Conservation (phyloP, 192 early-diverging fungal genomes). For the Linnemannia schmuckeri region DNA sequence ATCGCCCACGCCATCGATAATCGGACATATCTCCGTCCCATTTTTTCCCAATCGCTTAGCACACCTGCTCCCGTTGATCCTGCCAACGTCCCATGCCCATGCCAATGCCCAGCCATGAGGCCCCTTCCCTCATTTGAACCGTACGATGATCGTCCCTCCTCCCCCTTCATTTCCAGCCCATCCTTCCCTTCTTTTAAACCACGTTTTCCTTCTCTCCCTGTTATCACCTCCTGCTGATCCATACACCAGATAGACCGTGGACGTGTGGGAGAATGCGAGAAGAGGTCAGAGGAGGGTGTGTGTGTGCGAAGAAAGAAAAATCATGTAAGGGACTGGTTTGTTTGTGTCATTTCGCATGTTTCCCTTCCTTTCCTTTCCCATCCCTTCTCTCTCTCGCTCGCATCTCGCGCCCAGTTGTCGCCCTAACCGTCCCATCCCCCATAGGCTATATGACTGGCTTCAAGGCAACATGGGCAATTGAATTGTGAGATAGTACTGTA, state of each 20-base stretch:
- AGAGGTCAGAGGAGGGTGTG: too few species aligned
- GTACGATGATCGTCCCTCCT: background rate
- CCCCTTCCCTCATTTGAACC: background rate
- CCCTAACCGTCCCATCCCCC: too few species aligned
- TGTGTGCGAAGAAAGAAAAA: too few species aligned
- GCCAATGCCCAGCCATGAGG: background rate
- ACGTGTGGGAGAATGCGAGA: background rate
- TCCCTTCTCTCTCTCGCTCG: too few species aligned
- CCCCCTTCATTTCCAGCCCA: background rate
- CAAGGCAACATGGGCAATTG: too few species aligned
- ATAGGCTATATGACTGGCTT: too few species aligned
- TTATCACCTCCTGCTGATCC: background rate
- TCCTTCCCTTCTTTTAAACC: too few species aligned
- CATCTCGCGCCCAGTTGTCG: too few species aligned
- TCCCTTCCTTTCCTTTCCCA: too few species aligned
- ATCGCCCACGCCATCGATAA: background rate
- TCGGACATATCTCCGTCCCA: constrained; percentile 1
- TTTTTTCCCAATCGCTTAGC: background rate
- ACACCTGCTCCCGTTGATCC: background rate
- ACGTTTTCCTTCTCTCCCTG: background rate
- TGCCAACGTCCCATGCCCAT: background rate
- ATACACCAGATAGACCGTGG: constrained; percentile 1
- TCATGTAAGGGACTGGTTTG: too few species aligned
- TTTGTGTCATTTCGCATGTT: too few species aligned
- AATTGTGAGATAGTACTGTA: too few species aligned